Evolutionary conservation across 1,139 yeast genomes (phyloP), one percentile per base, ranked within the genome.

Genomic region (Nakaseomyces nivariensis): DNA sequence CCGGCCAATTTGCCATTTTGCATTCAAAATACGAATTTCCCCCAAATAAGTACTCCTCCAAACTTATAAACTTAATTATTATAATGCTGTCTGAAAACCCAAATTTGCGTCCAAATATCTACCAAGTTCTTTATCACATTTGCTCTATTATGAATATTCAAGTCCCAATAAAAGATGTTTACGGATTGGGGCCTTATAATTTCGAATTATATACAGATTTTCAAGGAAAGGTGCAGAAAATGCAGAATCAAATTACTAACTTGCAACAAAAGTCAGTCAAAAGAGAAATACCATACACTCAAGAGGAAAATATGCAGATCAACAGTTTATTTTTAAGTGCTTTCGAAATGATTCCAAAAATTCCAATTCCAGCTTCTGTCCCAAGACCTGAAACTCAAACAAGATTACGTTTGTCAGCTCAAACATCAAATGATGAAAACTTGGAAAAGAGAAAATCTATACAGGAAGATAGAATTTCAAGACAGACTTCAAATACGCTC

Each of bases 81-180:
- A 87, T 83, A 29, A 77, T 85, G 79, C 71, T 87, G 43, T 83
- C 84, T 53, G 92, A 84, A 54, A 85, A 83, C 57, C 96, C 97
- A 4, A 65, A 78, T 17, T 75, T 78, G 56, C 75, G 98, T 58
- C 98, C 97, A 7, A 92, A 88, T 63, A 82, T 89, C 31, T 87
- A 82, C 53, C 97, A 90, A 64, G 79, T 90, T 31, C 65, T 86
- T 52, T 78, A 76, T 53, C 95, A 87, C 63, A 68, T 89, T 17
- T 79, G 86, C 55, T 66, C 74, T 41, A 72, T 82, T 70, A 75
- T 77, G 69, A 72, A 75, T 13, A 66, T 71, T 4, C 72, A 71
- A 31, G 72, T 80, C 25, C 92, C 94, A 1, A 75, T 78, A 29
- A 54, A 59, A 42, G 76, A 72, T 54, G 59, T 61, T 34, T 71